Evolutionary conservation across 768 basidiomycete species (phyloP).

Genomic region (Collybia sordida): DNA sequence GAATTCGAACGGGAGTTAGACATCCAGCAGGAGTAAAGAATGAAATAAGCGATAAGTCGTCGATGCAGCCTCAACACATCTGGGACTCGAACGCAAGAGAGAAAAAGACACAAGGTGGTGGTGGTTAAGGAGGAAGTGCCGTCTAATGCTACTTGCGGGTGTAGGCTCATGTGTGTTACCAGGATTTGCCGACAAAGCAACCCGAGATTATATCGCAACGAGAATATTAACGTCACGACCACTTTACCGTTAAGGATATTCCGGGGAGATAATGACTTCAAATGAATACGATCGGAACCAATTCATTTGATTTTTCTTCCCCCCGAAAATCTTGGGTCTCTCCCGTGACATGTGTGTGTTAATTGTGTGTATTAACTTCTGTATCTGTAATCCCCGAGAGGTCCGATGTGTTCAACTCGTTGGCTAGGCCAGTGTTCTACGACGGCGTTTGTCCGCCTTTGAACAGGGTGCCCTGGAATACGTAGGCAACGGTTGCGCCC

Average conservation of each 20-base stretch:
- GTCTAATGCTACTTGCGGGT: slow-evolving; percentile 17
- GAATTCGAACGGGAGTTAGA: slow-evolving; percentile 40
- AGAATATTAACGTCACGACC: slow-evolving; percentile 8
- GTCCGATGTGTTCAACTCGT: slow-evolving; percentile 3
- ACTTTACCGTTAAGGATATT: too few relatives aligned
- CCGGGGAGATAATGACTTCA: neutral
- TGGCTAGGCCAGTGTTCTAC: slow-evolving; percentile 1
- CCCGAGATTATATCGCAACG: slow-evolving; percentile 16
- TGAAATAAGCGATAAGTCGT: slow-evolving; percentile 33
- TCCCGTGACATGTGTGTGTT: neutral
- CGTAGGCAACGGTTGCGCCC: slow-evolving; percentile 3
- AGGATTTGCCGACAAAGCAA: slow-evolving; percentile 16
- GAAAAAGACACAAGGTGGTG: slow-evolving; percentile 24
- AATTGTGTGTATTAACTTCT: slow-evolving; percentile 1
- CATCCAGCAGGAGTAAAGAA: slow-evolving; percentile 42
- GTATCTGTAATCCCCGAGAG: slow-evolving; percentile 1
- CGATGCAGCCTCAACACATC: slow-evolving; percentile 46
- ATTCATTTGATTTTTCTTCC: neutral
- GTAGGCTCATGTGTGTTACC: slow-evolving; percentile 19
- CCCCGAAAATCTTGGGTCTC: neutral
- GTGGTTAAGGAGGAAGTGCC: slow-evolving; percentile 13
- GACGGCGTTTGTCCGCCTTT: neutral
- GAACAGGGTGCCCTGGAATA: neutral
- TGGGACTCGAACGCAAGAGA: slow-evolving; percentile 24
- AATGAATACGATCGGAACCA: neutral